Evolutionary conservation across 2,329 filamentous ascomycete species (phyloP).

Genomic region (Fusarium musae): DNA sequence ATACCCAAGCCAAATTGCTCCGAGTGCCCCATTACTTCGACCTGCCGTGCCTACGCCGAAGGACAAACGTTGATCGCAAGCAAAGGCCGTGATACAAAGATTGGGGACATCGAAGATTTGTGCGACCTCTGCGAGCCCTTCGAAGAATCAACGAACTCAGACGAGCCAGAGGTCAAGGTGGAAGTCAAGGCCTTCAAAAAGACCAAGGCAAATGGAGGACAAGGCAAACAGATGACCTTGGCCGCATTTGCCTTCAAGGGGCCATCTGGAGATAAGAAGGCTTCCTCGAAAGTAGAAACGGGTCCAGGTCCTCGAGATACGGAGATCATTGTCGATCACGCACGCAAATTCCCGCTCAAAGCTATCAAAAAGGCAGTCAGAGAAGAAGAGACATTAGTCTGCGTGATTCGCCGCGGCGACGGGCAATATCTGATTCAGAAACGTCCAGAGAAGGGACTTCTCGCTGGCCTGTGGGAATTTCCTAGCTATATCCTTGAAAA

Average conservation of each 20-base stretch:
- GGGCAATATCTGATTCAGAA: conserved; percentile 60
- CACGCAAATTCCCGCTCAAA: conserved; percentile 63
- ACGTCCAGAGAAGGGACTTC: conserved; percentile 63
- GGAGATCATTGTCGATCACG: conserved; percentile 56
- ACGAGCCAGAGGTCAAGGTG: conserved; percentile 23
- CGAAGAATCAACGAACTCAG: conserved; percentile 49
- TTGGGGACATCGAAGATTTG: conserved; percentile 61
- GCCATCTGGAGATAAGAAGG: conserved; percentile 13
- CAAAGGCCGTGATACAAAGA: conserved; percentile 14
- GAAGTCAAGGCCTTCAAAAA: conserved; percentile 26
- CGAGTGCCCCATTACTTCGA: conserved; percentile 61
- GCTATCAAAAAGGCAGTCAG: conserved; percentile 63
- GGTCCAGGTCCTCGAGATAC: conserved; percentile 39
- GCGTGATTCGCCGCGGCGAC: conserved; percentile 59
- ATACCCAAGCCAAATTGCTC: conserved; percentile 68
- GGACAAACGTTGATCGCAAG: conserved; percentile 50
- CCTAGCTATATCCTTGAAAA: conserved; percentile 56
- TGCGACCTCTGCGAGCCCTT: conserved; percentile 62
- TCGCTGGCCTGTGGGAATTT: conserved; percentile 68
- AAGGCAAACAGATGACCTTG: conserved; percentile 44
- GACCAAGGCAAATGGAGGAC: conserved; percentile 10
- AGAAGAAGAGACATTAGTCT: conserved; percentile 64
- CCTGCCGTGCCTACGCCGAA: conserved; percentile 63
- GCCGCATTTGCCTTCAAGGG: conserved; percentile 52
- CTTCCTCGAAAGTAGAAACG: conserved; percentile 15